These are phyloP conservation scores for Solanum corneliomulleri DNA, from an alignment of 257 asterid genomes.

Conservation along the genomic window DNA sequence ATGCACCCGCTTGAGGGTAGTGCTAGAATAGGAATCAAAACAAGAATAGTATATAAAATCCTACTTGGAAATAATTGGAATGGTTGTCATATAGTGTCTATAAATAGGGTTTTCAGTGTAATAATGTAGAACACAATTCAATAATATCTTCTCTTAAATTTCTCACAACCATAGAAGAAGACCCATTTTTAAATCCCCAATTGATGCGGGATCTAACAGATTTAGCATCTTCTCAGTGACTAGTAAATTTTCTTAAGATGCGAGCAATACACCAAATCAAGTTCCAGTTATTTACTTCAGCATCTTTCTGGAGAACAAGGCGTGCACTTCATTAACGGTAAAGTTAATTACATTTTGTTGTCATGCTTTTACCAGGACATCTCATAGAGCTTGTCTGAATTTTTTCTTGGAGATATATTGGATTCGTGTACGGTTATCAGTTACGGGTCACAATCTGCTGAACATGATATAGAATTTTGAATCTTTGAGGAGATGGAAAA, in stretches of 20 bases:
- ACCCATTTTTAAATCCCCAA: neutral
- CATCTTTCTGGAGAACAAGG: neutral
- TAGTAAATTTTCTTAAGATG: neutral
- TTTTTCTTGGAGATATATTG: neutral
- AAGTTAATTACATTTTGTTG: neutral
- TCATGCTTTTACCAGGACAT: neutral
- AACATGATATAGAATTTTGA: constrained; percentile 8
- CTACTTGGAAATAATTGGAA: neutral
- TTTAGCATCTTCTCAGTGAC: neutral
- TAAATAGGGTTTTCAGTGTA: neutral
- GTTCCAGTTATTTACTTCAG: neutral
- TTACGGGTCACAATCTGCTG: neutral
- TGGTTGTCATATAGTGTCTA: neutral
- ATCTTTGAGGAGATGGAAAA: constrained; percentile 61
- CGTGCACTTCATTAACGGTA: neutral
- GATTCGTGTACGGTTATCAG: neutral
- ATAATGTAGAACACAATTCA: neutral
- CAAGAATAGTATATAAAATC: neutral
- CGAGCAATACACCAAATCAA: neutral
- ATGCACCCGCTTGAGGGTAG: neutral
- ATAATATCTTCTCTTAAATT: neutral
- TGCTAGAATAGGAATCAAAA: neutral
- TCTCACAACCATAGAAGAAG: neutral
- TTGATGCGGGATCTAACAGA: neutral
- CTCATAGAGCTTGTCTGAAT: neutral